Evolutionary conservation across 2,329 filamentous ascomycete genomes (phyloP), one percentile per base, ranked within the genome.

Genomic region (Teratosphaeria destructans): DNA sequence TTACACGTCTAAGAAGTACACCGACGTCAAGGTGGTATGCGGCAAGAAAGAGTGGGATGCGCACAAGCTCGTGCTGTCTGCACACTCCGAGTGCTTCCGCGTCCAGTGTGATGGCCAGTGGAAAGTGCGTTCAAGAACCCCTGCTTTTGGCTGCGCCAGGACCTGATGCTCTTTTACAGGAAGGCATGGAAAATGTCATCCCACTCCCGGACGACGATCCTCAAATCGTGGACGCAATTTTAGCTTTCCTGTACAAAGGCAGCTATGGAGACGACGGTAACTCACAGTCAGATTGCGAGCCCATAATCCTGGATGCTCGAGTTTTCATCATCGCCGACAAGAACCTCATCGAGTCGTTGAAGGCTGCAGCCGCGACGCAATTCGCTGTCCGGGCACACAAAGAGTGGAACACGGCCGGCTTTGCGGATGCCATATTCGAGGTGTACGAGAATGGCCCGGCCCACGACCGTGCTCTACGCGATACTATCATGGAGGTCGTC

Each of bases 321-420:
- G 43, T 16, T 5, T 76, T 72, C 65, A 56, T 67, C 58, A 70
- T 73, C 60, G 73, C 72, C 5, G 67, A 72, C 57, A 71, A 71
- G 57, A 73, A 67, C 59, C 61, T 70, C 11, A 68, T 73, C 2
- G 61, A 66, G 2, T 60, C 69, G 0, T 68, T 75, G 1, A 66
- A 65, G 59, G 63, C 70, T 0, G 49, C 74, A 0, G 66, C 72
- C 2, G 63, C 66, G 5, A 60, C 72, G n/a, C 65, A 73, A 0
- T 75, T 74, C 57, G 49, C 23, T 16, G 5, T 54, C 3, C 61
- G 58, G 27, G 59, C 59, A 19, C 26, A 53, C 35, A 7, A 11
- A 1, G 53, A 54, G 11, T 60, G 61, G 61, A 19, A 14, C 12
- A 49, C 32, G 8, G 16, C 19, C 1, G 56, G 16, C 1, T 62